Base-by-base conservation (phyloP, 2,329 filamentous ascomycete genomes). In the Xylaria sp. region DNA sequence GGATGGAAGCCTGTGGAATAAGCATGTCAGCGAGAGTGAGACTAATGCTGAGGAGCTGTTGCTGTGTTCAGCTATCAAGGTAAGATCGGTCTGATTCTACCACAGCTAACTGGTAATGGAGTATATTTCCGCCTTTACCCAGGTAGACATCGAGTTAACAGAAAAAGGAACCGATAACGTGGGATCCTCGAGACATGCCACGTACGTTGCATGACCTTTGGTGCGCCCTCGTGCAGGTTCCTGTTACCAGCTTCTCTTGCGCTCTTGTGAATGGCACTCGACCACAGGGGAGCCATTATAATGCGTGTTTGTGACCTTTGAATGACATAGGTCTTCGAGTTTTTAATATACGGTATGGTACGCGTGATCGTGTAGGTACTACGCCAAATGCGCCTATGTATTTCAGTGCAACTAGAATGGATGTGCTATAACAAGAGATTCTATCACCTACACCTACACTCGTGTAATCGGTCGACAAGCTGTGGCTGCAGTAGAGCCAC, bases 1-100 rank as follows among this genome's bases (percentile, higher is more conserved):
- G 45, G 15, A 47, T 49, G 52, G 52, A 50, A 63, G 9, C 49
- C 31, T 28, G 28, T 37, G 52, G 56, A 25, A 54, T 11, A 35
- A 43, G 33, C 17, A 8, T 33, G 23, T 58, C 47, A 46, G 54
- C 45, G 15, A 33, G 19, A 23, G 49, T 46, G 21, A 47, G 57
- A 46, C 23, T 28, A 35, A 11, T 25, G 25, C 17, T 31, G 19
- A 7, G 40, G 11, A 25, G 21, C 19, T n/a, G 14, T 11, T n/a
- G 7, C 21, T 45, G 2, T 14, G 21, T n/a, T 25, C 2, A 9
- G n/a, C n/a, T 42, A 11, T 31, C 43, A 38, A 7, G 14, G 23
- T 42, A 23, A 40, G 54, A 38, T 23, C 11, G n/a, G 23, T 40
- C 45, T 49, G 11, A 19, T 8, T 50, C 9, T 14, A n/a, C 15